Evolutionary conservation across 306 rosid genomes (phyloP), one percentile per base, ranked within the genome.

Genomic region (Castanea mollissima): DNA sequence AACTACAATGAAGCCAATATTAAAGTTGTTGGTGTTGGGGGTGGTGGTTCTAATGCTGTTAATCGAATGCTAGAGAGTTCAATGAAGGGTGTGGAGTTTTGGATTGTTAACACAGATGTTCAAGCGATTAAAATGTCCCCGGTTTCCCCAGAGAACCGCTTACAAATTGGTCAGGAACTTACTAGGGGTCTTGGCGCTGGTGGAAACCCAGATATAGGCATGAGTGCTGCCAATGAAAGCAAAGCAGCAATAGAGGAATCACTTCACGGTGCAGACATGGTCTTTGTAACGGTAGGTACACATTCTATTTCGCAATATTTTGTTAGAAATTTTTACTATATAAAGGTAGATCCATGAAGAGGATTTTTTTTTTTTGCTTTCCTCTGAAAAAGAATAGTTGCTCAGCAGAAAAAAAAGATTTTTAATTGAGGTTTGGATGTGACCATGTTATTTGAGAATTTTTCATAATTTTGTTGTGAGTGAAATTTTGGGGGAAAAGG

Each of bases 101-200:
- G 98, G 98, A 92, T 93, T 75, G 93, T 90, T 41, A 93, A 93
- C 83, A 93, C 98, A 0, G 98, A 93, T 86, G 80, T 91, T 81
- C 98, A 93, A 81, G 98, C 98, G 4, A 90, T 94, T 93, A 94
- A 90, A 80, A 94, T 94, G 98, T 94, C 98, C 0, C 97, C 97
- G 10, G 94, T 91, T 5, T 32, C 68, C 74, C 87, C 92, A 35
- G 93, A 86, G 69, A 91, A 94, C 69, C 86, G 97, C 34, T 85
- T 94, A 67, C 98, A 91, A 71, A 94, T 94, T 23, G 98, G 98
- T 78, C 92, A 85, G 74, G 98, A 92, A 90, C 97, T 94, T 80
- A 94, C 98, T 0, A 85, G 98, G 78, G 98, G 98, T 75, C 98
- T 94, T 79, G 98, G 98, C 16, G 97, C 98, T 0, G 98, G 98